These are phyloP conservation scores for Bipolaris sorokiniana DNA, from an alignment of 2,329 filamentous ascomycete genomes.

Conservation along the genomic window DNA sequence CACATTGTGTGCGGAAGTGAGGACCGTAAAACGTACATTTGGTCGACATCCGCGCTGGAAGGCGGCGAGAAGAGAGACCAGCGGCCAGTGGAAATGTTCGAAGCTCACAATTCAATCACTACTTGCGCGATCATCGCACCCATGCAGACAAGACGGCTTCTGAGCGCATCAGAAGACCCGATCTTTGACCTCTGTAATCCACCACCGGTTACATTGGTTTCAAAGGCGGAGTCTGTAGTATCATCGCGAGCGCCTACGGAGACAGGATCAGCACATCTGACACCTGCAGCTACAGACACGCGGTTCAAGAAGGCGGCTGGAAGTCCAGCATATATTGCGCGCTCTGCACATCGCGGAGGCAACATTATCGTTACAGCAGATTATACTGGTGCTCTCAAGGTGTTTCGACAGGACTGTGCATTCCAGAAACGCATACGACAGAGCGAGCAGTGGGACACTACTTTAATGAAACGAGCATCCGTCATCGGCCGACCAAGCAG, in stretches of 20 bases:
- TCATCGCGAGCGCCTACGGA: constrained; percentile 58
- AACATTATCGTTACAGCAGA: constrained; percentile 94
- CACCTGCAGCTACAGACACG: constrained; percentile 44
- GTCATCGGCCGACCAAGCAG: constrained; percentile 60
- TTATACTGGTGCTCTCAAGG: constrained; percentile 85
- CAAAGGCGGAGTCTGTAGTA: constrained; percentile 67
- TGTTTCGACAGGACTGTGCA: constrained; percentile 94
- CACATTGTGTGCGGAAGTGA: constrained; percentile 95
- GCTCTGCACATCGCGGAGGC: constrained; percentile 76
- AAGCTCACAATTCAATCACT: constrained; percentile 86
- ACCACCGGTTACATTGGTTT: constrained; percentile 82
- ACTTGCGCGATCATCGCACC: constrained; percentile 90
- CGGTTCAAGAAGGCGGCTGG: constrained; percentile 59
- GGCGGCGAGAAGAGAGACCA: constrained; percentile 74
- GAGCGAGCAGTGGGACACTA: constrained; percentile 75
- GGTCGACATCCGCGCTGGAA: constrained; percentile 70
- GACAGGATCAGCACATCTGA: constrained; percentile 44
- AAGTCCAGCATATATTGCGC: constrained; percentile 77
- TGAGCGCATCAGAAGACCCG: constrained; percentile 84
- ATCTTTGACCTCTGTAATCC: constrained; percentile 98
- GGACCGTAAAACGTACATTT: constrained; percentile 87
- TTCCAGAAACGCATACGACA: constrained; percentile 70
- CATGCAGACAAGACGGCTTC: constrained; percentile 73
- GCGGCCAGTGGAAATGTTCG: constrained; percentile 83
- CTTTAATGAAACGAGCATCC: constrained; percentile 70